These are phyloP conservation scores for Ceratopteris richardii DNA, from an alignment of 75 land plant species.

Conservation along the genomic window DNA sequence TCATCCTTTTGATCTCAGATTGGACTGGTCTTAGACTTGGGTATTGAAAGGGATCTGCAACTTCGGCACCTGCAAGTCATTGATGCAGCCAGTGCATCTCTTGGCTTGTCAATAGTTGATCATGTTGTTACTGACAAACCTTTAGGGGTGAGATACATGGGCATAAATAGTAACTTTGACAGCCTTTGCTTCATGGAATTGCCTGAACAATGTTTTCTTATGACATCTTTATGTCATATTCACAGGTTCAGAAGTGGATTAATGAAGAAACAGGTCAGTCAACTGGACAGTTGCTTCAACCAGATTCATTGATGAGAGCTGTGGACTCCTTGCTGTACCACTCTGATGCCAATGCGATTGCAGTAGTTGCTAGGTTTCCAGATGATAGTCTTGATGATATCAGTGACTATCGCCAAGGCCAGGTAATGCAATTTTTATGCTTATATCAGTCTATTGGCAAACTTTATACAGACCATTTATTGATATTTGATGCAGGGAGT, in stretches of 20 bases:
- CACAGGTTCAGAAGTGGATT: slow-evolving; percentile 84
- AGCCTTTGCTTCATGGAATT: background rate
- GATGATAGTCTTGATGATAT: slow-evolving; percentile 72
- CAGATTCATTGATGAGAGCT: slow-evolving; percentile 74
- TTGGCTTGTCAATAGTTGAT: slow-evolving; percentile 77
- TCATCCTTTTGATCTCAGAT: slow-evolving; percentile 39
- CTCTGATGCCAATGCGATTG: slow-evolving; percentile 67
- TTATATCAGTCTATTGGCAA: background rate
- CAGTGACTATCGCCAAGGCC: slow-evolving; percentile 79
- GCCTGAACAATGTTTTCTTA: background rate
- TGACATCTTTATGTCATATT: background rate
- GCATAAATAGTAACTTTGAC: too few relatives aligned
- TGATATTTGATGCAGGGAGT: slow-evolving; percentile 48
- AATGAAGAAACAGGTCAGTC: slow-evolving; percentile 67
- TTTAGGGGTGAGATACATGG: slow-evolving; percentile 42
- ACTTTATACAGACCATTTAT: background rate
- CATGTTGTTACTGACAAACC: slow-evolving; percentile 68
- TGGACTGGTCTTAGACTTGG: slow-evolving; percentile 85
- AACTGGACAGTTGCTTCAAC: slow-evolving; percentile 61
- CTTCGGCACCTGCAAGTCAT: slow-evolving; percentile 89
- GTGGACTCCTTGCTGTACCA: slow-evolving; percentile 42
- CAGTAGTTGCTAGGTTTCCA: slow-evolving; percentile 89
- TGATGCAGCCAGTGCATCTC: slow-evolving; percentile 86
- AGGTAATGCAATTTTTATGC: slow-evolving; percentile 25
- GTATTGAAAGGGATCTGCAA: slow-evolving; percentile 73